Conservation (phyloP, 1,139 yeast genomes). For the Hanseniaspora uvarum region DNA sequence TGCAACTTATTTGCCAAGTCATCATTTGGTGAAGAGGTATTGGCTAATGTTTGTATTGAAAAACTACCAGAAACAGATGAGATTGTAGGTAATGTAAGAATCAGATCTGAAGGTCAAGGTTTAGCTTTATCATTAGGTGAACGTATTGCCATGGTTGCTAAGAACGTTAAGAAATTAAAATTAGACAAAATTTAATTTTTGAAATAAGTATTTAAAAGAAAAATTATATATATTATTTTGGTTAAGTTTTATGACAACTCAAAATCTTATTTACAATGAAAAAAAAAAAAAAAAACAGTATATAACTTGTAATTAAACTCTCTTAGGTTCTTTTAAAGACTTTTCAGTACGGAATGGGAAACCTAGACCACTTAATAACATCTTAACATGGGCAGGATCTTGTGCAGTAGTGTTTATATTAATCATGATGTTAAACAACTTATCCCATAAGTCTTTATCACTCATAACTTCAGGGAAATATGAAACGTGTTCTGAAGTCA, state of each 20-base stretch:
- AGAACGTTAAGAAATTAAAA: conserved; percentile 39
- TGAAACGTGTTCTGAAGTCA: conserved; percentile 65
- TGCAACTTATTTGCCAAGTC: conserved; percentile 91
- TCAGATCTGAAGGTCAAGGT: conserved; percentile 97
- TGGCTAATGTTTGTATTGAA: conserved; percentile 92
- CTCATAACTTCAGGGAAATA: conserved; percentile 89
- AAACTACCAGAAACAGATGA: conserved; percentile 56
- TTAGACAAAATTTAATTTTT: conserved; percentile 32
- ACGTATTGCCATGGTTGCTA: conserved; percentile 68
- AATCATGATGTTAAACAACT: conserved; percentile 74
- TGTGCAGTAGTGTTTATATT: conserved; percentile 83
- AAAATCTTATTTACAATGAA: neutral
- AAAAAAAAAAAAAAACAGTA: neutral
- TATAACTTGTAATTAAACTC: conserved; percentile 19
- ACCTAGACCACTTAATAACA: conserved; percentile 71
- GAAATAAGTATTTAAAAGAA: neutral
- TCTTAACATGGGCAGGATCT: conserved; percentile 85
- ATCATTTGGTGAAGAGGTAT: conserved; percentile 93
- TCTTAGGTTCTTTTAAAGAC: conserved; percentile 24
- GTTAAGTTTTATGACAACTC: too few relatives aligned
- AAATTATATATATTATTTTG: too few relatives aligned
- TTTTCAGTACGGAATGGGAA: conserved; percentile 61
- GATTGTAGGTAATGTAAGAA: conserved; percentile 88
- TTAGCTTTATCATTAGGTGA: conserved; percentile 92
- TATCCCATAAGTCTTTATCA: conserved; percentile 84